Evolutionary conservation across 345 rosid species (phyloP), one percentile per base, ranked within the genome.

Genomic region (Brassica incana): DNA sequence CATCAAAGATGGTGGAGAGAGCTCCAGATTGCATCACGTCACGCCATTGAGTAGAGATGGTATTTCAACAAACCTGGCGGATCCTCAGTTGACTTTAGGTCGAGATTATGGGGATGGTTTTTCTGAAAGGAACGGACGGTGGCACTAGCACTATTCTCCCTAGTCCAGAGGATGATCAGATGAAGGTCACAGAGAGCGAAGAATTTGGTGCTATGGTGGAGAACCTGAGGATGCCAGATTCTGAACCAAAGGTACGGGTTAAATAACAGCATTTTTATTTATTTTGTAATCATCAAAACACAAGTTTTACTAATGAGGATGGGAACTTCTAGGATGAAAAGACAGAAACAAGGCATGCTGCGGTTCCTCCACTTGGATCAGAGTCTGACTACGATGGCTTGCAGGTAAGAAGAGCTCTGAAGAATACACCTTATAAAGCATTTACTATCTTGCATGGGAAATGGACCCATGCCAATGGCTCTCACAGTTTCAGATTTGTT

Each of bases 201-300:
- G 91, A 86, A 80, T 87, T 90, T 81, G 88, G 83, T 80, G 90
- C 86, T 70, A 80, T 88, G 89, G 86, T 85, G 65, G 90, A 89
- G 76, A 89, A 90, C 84, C 83, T 84, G 35, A 85, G 78, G 85
- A 77, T 67, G 29, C 80, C 85, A 11, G 89, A 87, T 70, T 78
- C 86, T 69, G 89, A 89, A 70, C 75, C 71, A 60, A 85, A 90
- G 97, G 97, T 94, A 87, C 69, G 61, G 61, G 67, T 69, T 77
- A 27, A 27, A 10, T 85, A 50, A 30, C 79, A 52, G 61, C 40
- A 77, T 14, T 82, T 83, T 64, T 32, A 80, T 83, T 64, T 36
- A 79, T 77, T 77, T 67, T 70, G 33, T 56, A 67, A 36, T 70
- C 10, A 16, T 45, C 18, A 48, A 40, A 71, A 30, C 32, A 38